Conservation (phyloP, 176 grass and related monocot genomes). For the Luzula sylvatica region DNA sequence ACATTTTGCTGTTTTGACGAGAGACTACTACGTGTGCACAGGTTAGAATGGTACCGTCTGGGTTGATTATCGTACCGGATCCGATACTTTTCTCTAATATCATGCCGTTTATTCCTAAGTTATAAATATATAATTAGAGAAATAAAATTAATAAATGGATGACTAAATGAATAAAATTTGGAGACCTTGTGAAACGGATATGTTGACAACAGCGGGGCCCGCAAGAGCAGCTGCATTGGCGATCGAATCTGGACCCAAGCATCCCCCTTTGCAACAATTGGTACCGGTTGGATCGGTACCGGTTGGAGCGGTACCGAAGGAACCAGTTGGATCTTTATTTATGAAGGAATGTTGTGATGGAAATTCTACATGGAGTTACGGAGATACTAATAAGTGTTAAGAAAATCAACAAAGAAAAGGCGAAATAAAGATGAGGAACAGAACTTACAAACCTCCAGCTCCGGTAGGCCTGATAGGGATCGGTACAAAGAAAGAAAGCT, state of each 20-base stretch:
- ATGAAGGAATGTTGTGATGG: background rate
- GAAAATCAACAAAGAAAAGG: background rate
- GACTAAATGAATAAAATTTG: background rate
- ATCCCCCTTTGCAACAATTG: slow-evolving; percentile 31
- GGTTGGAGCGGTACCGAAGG: background rate
- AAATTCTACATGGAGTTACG: slow-evolving; percentile 6
- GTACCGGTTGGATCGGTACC: slow-evolving; percentile 37
- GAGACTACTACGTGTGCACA: slow-evolving; percentile 75
- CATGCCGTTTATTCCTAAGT: slow-evolving; percentile 43
- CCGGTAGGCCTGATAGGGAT: too few species aligned
- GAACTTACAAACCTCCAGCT: slow-evolving; percentile 6
- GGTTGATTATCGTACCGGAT: slow-evolving; percentile 82
- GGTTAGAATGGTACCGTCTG: slow-evolving; percentile 79
- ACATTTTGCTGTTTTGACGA: slow-evolving; percentile 28
- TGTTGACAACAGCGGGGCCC: slow-evolving; percentile 76
- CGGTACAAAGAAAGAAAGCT: background rate
- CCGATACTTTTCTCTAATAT: slow-evolving; percentile 32
- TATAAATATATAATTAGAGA: background rate
- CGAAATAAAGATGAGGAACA: background rate
- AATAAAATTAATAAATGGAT: background rate
- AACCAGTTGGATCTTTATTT: too few species aligned
- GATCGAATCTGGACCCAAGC: slow-evolving; percentile 51
- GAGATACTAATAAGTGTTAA: background rate
- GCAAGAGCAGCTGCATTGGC: slow-evolving; percentile 55
- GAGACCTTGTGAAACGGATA: slow-evolving; percentile 43